A percentile compares a stretch with the other conserved stretches of the same genome.
Conservation (phyloP, 495 filamentous ascomycete species). For the Neurospora hispaniola region DNA sequence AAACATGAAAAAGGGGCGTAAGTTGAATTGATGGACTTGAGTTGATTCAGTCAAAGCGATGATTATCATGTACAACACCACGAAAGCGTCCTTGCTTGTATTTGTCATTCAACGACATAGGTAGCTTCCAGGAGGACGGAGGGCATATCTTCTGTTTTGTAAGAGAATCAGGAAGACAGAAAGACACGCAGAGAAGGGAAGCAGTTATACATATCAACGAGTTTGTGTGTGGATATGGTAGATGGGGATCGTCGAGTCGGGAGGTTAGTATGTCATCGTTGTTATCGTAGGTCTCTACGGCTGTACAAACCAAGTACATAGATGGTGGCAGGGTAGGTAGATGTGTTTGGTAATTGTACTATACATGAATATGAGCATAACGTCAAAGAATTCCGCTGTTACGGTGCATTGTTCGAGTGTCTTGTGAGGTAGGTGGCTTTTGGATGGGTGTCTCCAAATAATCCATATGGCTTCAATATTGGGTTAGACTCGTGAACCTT, state of each 20-base stretch:
- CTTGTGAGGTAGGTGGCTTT: background rate
- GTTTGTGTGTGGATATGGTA: background rate
- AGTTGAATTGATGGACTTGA: background rate
- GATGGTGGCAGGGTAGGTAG: background rate
- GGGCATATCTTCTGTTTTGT: background rate
- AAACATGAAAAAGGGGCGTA: background rate
- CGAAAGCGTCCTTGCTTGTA: background rate
- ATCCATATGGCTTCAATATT: background rate
- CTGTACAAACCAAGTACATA: background rate
- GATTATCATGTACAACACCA: too few species aligned
- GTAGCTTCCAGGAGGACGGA: background rate
- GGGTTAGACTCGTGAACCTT: background rate
- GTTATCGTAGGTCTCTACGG: background rate
- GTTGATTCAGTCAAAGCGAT: background rate
- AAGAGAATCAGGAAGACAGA: background rate
- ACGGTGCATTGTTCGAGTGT: background rate
- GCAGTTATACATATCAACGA: background rate
- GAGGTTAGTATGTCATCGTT: background rate
- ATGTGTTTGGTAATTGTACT: background rate
- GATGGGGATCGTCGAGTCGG: background rate
- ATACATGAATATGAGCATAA: background rate
- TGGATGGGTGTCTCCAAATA: background rate
- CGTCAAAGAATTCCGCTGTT: background rate
- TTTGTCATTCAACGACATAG: background rate
- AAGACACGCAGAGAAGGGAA: background rate